Conservation (phyloP, 1,139 yeast species). For the Protomyces inundatus region DNA sequence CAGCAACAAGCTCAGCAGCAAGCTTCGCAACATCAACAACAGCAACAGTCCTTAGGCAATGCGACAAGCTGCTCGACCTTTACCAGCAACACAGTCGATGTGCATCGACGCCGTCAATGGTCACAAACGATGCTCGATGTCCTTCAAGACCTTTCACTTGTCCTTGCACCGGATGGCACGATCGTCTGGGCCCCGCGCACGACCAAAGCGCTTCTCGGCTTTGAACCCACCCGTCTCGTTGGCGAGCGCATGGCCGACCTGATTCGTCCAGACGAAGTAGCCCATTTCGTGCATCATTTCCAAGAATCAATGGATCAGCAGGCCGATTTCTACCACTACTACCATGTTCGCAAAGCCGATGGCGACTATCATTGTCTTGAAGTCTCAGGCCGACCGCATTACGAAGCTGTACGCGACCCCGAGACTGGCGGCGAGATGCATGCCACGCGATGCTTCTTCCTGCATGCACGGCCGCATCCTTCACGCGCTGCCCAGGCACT, state of each 20-base stretch:
- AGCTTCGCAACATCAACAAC: background rate
- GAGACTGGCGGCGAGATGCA: constrained; percentile 2
- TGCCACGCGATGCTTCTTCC: constrained; percentile 30
- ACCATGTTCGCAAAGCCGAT: constrained; percentile 23
- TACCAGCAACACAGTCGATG: background rate
- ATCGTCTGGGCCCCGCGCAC: constrained; percentile 33
- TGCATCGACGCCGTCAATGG: background rate
- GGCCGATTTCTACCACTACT: constrained; percentile 9
- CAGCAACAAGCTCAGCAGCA: background rate
- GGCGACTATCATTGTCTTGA: constrained; percentile 26
- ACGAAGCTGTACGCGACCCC: constrained; percentile 10
- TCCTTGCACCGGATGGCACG: constrained; percentile 32
- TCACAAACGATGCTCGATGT: constrained; percentile 13
- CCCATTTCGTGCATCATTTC: constrained; percentile 31
- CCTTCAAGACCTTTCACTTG: constrained; percentile 28
- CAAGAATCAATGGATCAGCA: constrained; percentile 11
- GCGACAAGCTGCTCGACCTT: background rate
- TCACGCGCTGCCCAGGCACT: constrained; percentile 24
- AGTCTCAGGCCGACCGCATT: constrained; percentile 30
- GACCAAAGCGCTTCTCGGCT: constrained; percentile 31
- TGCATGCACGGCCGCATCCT: constrained; percentile 30
- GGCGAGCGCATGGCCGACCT: constrained; percentile 32
- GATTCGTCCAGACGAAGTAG: constrained; percentile 35
- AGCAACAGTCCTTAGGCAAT: background rate
- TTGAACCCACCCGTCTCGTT: constrained; percentile 29